Conservation (phyloP, 306 rosid species). For the Medicago ruthenica region DNA sequence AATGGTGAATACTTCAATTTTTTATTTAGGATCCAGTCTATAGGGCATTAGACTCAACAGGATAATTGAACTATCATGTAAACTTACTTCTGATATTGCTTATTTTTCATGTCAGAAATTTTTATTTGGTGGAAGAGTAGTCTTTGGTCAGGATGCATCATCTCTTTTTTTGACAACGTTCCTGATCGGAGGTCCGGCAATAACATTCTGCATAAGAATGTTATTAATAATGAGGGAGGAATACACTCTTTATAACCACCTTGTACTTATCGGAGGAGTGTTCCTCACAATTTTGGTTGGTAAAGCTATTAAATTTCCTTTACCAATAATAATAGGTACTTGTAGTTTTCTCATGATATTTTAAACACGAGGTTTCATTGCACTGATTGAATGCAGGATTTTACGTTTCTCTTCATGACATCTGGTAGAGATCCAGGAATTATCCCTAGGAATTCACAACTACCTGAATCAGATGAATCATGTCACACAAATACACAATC, state of each 20-base stretch:
- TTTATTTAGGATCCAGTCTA: background rate
- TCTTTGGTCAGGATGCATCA: constrained; percentile 79
- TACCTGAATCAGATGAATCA: constrained; percentile 65
- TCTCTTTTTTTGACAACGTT: constrained; percentile 71
- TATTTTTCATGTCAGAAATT: constrained; percentile 70
- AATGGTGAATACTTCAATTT: too few relatives aligned
- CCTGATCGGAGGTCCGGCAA: constrained; percentile 87
- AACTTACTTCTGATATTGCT: constrained; percentile 17
- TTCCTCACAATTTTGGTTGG: constrained; percentile 87
- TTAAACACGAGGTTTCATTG: constrained; percentile 35
- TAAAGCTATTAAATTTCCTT: constrained; percentile 48
- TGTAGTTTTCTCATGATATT: constrained; percentile 36
- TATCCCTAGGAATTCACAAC: constrained; percentile 70
- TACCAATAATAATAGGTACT: background rate
- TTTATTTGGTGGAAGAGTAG: constrained; percentile 81
- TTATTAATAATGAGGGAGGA: constrained; percentile 47
- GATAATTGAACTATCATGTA: background rate
- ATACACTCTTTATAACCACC: constrained; percentile 48
- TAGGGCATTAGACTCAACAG: too few relatives aligned
- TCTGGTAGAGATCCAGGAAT: constrained; percentile 95
- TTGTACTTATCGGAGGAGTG: constrained; percentile 63
- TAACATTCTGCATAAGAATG: constrained; percentile 79
- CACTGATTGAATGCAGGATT: constrained; percentile 62
- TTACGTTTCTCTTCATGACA: constrained; percentile 80
- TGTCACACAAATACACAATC: constrained; percentile 49